A percentile compares a stretch with the other conserved stretches of the same genome.
Conservation (phyloP, 192 early-diverging fungal species). For the Backusella australiensis region DNA sequence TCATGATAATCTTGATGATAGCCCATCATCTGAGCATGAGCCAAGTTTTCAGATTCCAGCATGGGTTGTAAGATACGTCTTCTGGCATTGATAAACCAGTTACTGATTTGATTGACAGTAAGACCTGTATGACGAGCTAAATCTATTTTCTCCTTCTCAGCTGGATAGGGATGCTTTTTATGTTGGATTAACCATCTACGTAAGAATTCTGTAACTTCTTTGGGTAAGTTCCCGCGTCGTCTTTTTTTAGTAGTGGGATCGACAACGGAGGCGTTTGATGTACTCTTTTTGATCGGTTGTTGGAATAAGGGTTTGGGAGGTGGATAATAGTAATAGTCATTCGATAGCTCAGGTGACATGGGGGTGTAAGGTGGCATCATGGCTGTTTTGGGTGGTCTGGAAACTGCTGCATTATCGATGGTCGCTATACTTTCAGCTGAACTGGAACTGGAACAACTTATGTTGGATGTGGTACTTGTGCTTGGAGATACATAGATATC, state of each 20-base stretch:
- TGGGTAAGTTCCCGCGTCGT: conserved; percentile 44
- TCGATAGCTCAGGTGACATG: conserved; percentile 1
- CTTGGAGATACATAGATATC: conserved; percentile 19
- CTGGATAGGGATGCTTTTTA: conserved; percentile 53
- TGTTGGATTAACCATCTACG: conserved; percentile 50
- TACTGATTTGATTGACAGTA: conserved; percentile 56
- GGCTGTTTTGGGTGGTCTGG: neutral
- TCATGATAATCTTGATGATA: neutral
- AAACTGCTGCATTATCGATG: neutral
- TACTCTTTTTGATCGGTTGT: conserved; percentile 11
- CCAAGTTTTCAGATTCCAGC: conserved; percentile 21
- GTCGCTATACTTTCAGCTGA: conserved; percentile 21
- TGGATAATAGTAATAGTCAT: neutral
- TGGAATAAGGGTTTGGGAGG: neutral
- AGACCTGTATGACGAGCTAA: conserved; percentile 46
- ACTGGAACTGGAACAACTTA: conserved; percentile 5
- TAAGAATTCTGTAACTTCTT: conserved; percentile 42
- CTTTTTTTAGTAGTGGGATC: conserved; percentile 19
- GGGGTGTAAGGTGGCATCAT: neutral
- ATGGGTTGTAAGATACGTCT: conserved; percentile 54
- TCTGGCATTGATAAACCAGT: conserved; percentile 65
- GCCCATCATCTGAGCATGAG: conserved; percentile 1
- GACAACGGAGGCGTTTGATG: neutral
- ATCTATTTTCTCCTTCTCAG: conserved; percentile 51
- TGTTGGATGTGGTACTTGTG: conserved; percentile 19